Base-by-base conservation (phyloP, 1,284 basidiomycete genomes). In the Leccinum pachyderme region DNA sequence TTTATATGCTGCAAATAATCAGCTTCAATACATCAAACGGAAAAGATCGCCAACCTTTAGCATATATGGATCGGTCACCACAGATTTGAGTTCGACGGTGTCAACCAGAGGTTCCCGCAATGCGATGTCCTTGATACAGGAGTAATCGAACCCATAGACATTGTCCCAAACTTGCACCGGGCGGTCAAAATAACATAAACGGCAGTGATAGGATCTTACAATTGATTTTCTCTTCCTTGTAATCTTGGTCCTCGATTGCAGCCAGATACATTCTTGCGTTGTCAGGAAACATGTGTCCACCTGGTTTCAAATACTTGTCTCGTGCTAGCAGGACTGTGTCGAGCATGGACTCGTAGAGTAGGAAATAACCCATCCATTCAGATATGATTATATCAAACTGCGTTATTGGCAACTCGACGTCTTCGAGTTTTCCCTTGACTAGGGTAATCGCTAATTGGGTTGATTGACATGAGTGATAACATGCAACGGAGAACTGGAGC, bases 221-320 rank as follows among this genome's bases (percentile, higher is more conserved):
- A 75, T 95, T 95, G 71, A 99, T 99, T 77, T 99, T 99, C 75
- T 99, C 96, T 64, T 99, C 95, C 76, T 99, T 99, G 84, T 99
- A 99, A 61, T 99, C 97, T 69, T 96, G 90, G 73, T 99, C 97
- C 75, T 99, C 97, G 68, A 99, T 98, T 43, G 95, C 97, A 44
- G 95, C 95, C 54, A 99, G 70, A 79, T 92, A 98, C 69, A 99
- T 80, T 27, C 86, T 94, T 11, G 96, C 96, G 52, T 82, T 90
- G 77, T 99, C 97, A 11, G 97, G 97, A 81, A 99, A 98, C 74
- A 99, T 91, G 53, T 93, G 81, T 49, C 97, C 97, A 52, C 78
- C 91, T 44, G 87, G 86, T 66, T 91, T 90, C 61, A 99, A 84
- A 79, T 98, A 99, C 74, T 93, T 93, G 82, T 99, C 97, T 58